Evolutionary conservation across 352 stramenopile species (phyloP).

Genomic region (Peronospora tabacina): DNA sequence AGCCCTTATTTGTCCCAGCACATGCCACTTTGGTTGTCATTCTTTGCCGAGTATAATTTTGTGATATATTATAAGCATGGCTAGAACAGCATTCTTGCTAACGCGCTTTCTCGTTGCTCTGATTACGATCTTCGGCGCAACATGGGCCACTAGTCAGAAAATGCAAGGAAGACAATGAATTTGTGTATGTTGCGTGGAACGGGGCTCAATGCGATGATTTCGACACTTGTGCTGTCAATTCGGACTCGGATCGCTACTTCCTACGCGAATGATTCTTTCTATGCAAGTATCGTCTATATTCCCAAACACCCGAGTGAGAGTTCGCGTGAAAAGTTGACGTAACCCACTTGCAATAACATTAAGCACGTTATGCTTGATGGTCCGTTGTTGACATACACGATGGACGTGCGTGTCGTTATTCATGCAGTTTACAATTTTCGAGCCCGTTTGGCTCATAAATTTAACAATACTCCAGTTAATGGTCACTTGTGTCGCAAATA

Average conservation of each 20-base stretch:
- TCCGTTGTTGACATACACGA: slow-evolving; percentile 1
- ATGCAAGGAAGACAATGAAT: not conserved
- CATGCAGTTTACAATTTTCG: slow-evolving; percentile 3
- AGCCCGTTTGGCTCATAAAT: slow-evolving; percentile 11
- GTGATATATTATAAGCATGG: not conserved
- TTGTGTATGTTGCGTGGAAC: not conserved
- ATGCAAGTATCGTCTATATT: not conserved
- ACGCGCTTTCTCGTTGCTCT: not conserved
- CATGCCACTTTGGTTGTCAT: too few species aligned
- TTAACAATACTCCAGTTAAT: slow-evolving; percentile 6
- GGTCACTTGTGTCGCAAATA: slow-evolving; percentile 22
- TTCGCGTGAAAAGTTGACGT: not conserved
- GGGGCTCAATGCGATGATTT: too few species aligned
- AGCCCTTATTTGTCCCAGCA: too few species aligned
- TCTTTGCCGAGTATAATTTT: too few species aligned
- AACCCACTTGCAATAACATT: not conserved
- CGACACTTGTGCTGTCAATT: too few species aligned
- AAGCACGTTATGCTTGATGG: not conserved
- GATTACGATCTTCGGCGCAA: not conserved
- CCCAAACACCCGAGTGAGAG: not conserved
- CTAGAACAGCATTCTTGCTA: not conserved
- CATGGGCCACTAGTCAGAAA: not conserved
- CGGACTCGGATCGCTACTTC: not conserved
- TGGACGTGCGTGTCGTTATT: slow-evolving; percentile 2
- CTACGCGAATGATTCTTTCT: not conserved